phyloP scores from a whole-genome alignment of 2,329 filamentous ascomycete genomes.

The Tolypocladium capitatum region DNA sequence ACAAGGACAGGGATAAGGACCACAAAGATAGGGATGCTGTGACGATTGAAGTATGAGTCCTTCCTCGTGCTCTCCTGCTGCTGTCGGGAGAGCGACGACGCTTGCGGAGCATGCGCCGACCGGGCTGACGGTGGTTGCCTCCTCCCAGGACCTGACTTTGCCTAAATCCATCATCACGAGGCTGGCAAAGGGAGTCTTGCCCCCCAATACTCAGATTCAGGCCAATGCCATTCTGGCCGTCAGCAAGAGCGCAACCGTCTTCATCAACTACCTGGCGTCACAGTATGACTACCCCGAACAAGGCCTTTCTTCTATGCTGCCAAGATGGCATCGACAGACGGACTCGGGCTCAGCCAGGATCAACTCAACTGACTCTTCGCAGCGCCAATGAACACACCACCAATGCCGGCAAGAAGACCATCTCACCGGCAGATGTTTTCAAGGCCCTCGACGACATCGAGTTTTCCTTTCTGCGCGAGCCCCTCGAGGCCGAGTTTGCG shows the following conservation, averaged over 20 bases:
- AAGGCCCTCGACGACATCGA: conserved; percentile 66
- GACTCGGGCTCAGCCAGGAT: background rate
- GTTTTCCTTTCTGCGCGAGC: conserved; percentile 55
- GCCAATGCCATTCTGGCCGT: conserved; percentile 69
- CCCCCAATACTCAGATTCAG: conserved; percentile 71
- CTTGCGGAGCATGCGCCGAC: background rate
- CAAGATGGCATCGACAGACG: background rate
- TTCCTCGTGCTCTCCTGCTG: background rate
- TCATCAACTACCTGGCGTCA: conserved; percentile 66
- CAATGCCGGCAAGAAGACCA: conserved; percentile 60
- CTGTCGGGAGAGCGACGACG: background rate
- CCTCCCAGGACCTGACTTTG: conserved; percentile 54
- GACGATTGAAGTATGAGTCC: conserved; percentile 36
- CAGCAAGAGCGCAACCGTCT: conserved; percentile 71
- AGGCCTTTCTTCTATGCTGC: background rate
- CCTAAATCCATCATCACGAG: conserved; percentile 73
- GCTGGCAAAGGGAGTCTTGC: conserved; percentile 66
- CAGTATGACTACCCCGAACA: conserved; percentile 40
- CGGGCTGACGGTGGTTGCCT: background rate
- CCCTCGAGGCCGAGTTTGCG: conserved; percentile 62
- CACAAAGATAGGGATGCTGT: conserved; percentile 24
- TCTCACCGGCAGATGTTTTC: conserved; percentile 63
- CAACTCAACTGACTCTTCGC: conserved; percentile 2
- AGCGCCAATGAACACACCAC: conserved; percentile 64
- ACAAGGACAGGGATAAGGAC: conserved; percentile 16